Evolutionary conservation across 768 basidiomycete genomes (phyloP), one percentile per base, ranked within the genome.

Genomic region (Tubosaeta sp.): DNA sequence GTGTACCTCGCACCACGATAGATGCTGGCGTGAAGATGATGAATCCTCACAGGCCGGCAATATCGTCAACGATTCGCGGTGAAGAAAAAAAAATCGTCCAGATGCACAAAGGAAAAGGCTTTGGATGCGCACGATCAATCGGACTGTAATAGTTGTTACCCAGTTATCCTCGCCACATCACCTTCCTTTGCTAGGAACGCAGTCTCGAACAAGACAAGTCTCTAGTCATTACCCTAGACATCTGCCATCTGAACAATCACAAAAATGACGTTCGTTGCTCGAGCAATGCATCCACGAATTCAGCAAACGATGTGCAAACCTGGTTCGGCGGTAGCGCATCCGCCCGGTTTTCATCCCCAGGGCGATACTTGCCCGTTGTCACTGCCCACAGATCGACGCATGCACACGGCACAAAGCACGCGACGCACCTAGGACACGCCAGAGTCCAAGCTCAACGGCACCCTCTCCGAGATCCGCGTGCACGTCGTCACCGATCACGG

Each of bases 401-500:
- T 36, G 35, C 27, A 48, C 18, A 30, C 18, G 30, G 13, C 19
- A 31, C 14, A 14, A 31, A 24, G 22, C 14, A n/a, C 4, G 36
- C 6, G 12, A 41, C 79, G 43, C 56, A 85, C 84, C 85, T 19
- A 89, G 69, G 8, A 84, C 75, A 30, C 86, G 66, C 76, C 76
- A 80, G 36, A 89, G 63, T 2, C 81, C 78, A 1, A 87, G 71
- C 46, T 82, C 80, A 2, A 74, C 48, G 4, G 83, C 82, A 1
- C 83, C 86, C 3, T 71, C 77, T 1, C 84, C 83, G 16, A 87
- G 73, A 65, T 88, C 87, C 29, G 79, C 77, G 38, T 74, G 72
- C 2, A 80, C 68, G 57, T 89, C 87, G 63, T 88, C 87, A 7
- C 86, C 86, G 27, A 87, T 74, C 44, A 87, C 72, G 1, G 75